Percentiles rank a stretch among this genome's conserved stretches.
Evolutionary conservation across 176 grass and related monocot genomes (phyloP).

Genomic region (Oryza brachyantha): DNA sequence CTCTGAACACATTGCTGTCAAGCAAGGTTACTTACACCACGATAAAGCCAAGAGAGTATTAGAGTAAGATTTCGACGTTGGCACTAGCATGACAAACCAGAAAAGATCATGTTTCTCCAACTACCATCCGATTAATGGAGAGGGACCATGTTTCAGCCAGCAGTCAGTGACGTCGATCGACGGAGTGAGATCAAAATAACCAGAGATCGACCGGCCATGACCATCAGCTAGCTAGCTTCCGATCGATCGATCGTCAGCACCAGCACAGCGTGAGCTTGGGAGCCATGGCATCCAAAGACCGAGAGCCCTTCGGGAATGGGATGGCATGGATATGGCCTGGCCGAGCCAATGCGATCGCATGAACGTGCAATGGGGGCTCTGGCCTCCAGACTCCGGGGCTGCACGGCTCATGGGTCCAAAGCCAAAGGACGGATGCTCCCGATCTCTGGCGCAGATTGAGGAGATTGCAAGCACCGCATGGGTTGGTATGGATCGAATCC

Average conservation of each 20-base stretch:
- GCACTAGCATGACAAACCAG: constrained; percentile 25
- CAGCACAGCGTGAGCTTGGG: constrained; percentile 9
- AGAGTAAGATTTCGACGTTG: constrained; percentile 5
- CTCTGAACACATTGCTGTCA: constrained; percentile 11
- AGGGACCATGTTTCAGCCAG: neutral
- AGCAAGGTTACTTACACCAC: neutral
- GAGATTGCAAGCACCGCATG: constrained; percentile 30
- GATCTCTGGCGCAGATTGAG: constrained; percentile 24
- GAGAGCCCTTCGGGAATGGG: neutral
- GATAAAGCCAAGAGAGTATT: neutral
- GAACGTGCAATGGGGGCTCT: neutral
- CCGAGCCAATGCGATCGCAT: constrained; percentile 13
- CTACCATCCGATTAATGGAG: constrained; percentile 5
- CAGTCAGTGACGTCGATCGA: neutral
- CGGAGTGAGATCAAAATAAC: neutral
- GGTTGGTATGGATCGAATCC: constrained; percentile 17
- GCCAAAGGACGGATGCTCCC: neutral
- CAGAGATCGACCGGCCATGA: no score
- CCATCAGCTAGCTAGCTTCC: no score
- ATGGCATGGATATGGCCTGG: no score
- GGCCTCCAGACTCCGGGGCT: neutral
- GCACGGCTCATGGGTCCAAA: neutral
- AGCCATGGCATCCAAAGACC: neutral
- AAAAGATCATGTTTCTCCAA: constrained; percentile 12
- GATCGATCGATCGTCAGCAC: neutral